These are phyloP conservation scores for Ustilago shanxiensis DNA, from an alignment of 1,284 basidiomycete species.

Conservation along the genomic window DNA sequence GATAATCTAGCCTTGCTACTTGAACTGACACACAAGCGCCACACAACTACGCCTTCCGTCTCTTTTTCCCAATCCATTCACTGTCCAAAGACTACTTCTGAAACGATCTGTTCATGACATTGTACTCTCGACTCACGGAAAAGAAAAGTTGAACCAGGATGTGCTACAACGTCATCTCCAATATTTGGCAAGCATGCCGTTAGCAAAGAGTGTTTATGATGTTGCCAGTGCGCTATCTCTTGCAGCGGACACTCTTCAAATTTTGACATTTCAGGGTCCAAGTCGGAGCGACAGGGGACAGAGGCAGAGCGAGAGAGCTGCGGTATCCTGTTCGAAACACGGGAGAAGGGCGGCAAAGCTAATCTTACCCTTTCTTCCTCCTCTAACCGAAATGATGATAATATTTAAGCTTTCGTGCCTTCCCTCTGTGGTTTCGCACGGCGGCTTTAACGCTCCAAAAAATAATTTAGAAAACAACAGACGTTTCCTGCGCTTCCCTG, in stretches of 20 bases:
- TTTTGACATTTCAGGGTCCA: conserved; percentile 31
- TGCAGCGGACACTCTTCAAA: not conserved
- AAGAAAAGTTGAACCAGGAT: too few species aligned
- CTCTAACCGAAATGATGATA: conserved; percentile 1
- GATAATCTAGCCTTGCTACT: not conserved
- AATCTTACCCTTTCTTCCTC: not conserved
- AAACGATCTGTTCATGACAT: too few species aligned
- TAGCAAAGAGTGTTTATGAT: too few species aligned
- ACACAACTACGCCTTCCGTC: not conserved
- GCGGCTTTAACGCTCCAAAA: conserved; percentile 4
- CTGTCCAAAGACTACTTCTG: not conserved
- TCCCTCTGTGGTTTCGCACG: too few species aligned
- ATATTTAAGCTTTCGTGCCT: conserved; percentile 6
- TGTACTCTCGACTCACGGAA: too few species aligned
- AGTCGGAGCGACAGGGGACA: not conserved
- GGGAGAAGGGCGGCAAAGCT: too few species aligned
- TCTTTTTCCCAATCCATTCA: not conserved
- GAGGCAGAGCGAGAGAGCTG: not conserved
- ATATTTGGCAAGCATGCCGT: too few species aligned
- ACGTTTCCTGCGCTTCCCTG: not conserved
- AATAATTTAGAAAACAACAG: not conserved
- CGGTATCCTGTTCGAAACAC: too few species aligned
- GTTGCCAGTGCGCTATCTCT: not conserved
- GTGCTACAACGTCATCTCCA: too few species aligned
- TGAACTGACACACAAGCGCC: not conserved